Evolutionary conservation across 495 filamentous ascomycete species (phyloP), one percentile per base, ranked within the genome.

Genomic region (Penicillium argentinense): DNA sequence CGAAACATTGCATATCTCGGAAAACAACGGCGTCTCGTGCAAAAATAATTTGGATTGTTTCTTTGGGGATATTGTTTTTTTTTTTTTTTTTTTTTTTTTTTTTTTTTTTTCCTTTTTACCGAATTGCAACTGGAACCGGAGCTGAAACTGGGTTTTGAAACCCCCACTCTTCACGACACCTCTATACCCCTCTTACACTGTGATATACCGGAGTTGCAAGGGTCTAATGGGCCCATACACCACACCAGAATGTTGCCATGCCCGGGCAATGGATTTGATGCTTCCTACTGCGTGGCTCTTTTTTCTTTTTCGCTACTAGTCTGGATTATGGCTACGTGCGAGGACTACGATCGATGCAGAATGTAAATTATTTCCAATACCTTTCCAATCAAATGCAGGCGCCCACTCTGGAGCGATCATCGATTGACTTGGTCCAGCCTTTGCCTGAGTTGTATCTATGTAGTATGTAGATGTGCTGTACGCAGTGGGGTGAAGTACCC

Each of bases 201-300:
- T 40, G 38, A 42, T 42, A 49, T 49, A 48, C 44, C 36, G 54
- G 49, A 29, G 45, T 53, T 57, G 41, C 25, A n/a, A 28, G 42
- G 41, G 41, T 40, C 39, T 36, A 27, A 46, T 44, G 38, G 37
- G 23, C 30, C 32, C 42, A 47, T 53, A 42, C 30, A 47, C 42
- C 33, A 32, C 14, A 47, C 32, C 50, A 42, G 38, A 47, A 37
- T 53, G 45, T 37, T 42, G 22, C n/a, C 16, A 33, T n/a, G 18
- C 12, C 23, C 32, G 14, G 11, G 23, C n/a, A 27, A 29, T 29
- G 28, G 16, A 3, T 28, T 26, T 30, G 9, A 27, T 42, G 22
- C 11, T 7, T 36, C 21, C 3, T 30, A 17, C 9, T 37, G 33
- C 14, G 4, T 37, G 16, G 4, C 3, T 12, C 19, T 19, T 7